Base-by-base conservation (phyloP, 163 green algal genomes). In the Chloromonas sp. region DNA sequence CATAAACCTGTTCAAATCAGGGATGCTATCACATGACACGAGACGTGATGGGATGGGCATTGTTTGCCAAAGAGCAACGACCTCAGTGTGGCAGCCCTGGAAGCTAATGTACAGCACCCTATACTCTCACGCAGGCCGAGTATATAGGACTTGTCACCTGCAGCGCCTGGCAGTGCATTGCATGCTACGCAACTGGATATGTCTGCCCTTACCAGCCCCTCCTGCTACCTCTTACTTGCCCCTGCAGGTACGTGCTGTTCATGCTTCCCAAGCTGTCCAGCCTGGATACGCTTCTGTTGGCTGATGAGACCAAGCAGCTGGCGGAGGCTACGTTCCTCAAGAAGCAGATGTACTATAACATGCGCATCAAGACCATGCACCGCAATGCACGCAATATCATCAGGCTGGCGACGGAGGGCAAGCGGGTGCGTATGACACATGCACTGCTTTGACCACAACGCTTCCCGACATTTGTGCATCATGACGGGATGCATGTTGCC, bases 291-390 rank as follows among this genome's bases (percentile, higher is more conserved):
- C 87, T 95, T 78, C 82, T 92, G 83, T 85, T 95, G 74, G 87
- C 89, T 0, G 87, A 93, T 1, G 91, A 95, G 83, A 91, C 91
- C 8, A 94, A 94, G 83, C 86, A 89, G 61, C 86, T 95, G 70
- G 92, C 93, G 2, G 85, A 93, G 81, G 93, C 93, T 0, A 96
- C 93, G 2, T 94, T 94, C 81, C 87, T 93, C 0, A 97, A 96
- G 88, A 97, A 97, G 90, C 89, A 91, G 80, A 95, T 96, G 92
- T 97, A 96, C 90, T 97, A 97, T 89, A 96, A 94, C 93, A 97
- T 97, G 94, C 90, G 92, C 60, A 92, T 92, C 60, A 95, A 93
- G 85, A 94, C 92, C 70, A 86, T 96, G 85, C 77, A 86, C n/a
- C 83, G 93, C 2, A 92, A 93, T 71, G 87, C 90, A 2, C 86